Evolutionary conservation across 108 stramenopile genomes (phyloP), one percentile per base, ranked within the genome.

Genomic region (Pseudonitzschia pungens): DNA sequence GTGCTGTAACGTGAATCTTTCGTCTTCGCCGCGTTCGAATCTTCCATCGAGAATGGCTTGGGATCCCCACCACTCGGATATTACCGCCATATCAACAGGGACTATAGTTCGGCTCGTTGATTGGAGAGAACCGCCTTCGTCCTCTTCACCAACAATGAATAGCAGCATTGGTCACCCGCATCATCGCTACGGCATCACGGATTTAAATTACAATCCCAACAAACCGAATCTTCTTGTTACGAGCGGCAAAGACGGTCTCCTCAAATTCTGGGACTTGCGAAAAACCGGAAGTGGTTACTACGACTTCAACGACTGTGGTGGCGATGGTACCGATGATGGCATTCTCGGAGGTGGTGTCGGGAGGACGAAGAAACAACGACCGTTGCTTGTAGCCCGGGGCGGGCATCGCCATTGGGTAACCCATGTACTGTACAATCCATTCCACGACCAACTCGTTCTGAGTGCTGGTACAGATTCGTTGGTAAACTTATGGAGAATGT

Each of bases 361-460:
- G 21, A 66, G 31, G 22, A 72, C 41, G 32, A 67, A 67, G 45
- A 67, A 67, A 43, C 72, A 69, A 71, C 86, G 50, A 58, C 91
- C 83, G 65, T 69, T 86, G 18, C 57, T 83, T 73, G 80, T 79
- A 29, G 77, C 81, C 33, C 80, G 96, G 4, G 90, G 91, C 24
- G 96, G 94, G 31, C 98, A 99, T 83, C 79, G 82, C 18, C 96
- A 99, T 86, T 97, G 93, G 95, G 73, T 77, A 27, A 86, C 83
- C 16, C 66, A 71, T 52, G 93, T 96, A 10, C 44, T 60, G 16
- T 99, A 97, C 85, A 99, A 99, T 84, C 95, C 94, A 4, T 98
- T 93, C 82, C 97, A 99, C 78, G 99, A 99, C 83, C 99, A 99
- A 80, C 77, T 99, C 67, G 74, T 99, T n/a, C 42, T 97, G 48